phyloP scores from a whole-genome alignment of 495 filamentous ascomycete species.

The Neurospora pannonica region DNA sequence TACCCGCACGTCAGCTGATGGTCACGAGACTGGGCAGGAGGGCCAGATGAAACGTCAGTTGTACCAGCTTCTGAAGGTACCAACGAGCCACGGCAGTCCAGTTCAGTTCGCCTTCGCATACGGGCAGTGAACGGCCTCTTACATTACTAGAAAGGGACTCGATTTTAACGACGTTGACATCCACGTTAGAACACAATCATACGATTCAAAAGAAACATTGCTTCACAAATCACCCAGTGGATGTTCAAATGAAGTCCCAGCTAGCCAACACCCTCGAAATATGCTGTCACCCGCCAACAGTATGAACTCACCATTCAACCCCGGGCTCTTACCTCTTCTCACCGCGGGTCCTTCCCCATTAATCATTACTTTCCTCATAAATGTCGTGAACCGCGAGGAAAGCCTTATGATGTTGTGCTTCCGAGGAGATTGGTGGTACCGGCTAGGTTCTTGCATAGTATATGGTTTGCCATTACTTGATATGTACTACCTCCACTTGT shows the following conservation, averaged over 20 bases:
- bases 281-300: background rate
- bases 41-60: slow-evolving; percentile 2
- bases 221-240: background rate
- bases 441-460: background rate
- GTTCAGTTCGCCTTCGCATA: background rate
- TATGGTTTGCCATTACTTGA: background rate
- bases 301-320: background rate
- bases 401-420: background rate
- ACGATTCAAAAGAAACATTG: background rate
- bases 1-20: slow-evolving; percentile 13
- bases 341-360: background rate
- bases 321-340: background rate
- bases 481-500: background rate
- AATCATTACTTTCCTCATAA: background rate
- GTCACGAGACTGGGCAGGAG: slow-evolving; percentile 11
- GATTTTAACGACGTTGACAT: background rate
- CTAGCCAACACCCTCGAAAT: background rate
- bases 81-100: background rate
- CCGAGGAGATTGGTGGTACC: background rate
- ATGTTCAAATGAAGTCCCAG: background rate
- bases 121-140: background rate
- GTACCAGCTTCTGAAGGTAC: background rate
- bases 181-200: background rate
- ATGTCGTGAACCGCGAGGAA: background rate
- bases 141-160: background rate